Evolutionary conservation across 2,329 filamentous ascomycete genomes (phyloP).

Genomic region (Trichoderma endophyticum): DNA sequence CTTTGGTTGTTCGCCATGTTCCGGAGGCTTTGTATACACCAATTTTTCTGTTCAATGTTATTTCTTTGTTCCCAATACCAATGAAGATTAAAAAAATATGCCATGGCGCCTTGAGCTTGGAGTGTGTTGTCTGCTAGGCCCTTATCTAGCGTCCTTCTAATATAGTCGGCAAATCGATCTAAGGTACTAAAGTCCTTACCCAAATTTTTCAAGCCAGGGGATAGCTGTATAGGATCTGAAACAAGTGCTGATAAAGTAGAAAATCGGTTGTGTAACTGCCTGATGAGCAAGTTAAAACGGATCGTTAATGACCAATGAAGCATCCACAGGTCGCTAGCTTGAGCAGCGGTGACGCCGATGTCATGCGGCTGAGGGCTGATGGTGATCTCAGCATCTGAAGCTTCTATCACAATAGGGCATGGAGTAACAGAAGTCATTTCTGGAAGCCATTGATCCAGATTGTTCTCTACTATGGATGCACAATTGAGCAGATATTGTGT

Average conservation of each 20-base stretch:
- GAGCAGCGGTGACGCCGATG: neutral
- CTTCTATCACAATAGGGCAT: neutral
- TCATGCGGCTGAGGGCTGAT: neutral
- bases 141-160: neutral
- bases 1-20: neutral
- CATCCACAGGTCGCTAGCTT: neutral
- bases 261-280: neutral
- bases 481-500: neutral
- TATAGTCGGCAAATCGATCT: neutral
- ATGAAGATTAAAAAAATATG: neutral
- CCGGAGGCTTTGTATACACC: neutral
- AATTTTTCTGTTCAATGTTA: neutral
- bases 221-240: neutral
- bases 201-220: neutral
- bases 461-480: neutral
- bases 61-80: neutral
- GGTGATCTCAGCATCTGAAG: neutral
- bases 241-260: neutral
- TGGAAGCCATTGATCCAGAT: neutral
- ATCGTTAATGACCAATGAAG: neutral
- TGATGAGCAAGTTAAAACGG: neutral
- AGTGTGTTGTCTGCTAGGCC: neutral
- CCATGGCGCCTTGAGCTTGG: neutral
- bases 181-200: neutral
- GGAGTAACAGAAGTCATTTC: neutral